A percentile compares a stretch with the other conserved stretches of the same genome.
Conservation (phyloP, 163 green algal species). For the Scenedesmus sp. region DNA sequence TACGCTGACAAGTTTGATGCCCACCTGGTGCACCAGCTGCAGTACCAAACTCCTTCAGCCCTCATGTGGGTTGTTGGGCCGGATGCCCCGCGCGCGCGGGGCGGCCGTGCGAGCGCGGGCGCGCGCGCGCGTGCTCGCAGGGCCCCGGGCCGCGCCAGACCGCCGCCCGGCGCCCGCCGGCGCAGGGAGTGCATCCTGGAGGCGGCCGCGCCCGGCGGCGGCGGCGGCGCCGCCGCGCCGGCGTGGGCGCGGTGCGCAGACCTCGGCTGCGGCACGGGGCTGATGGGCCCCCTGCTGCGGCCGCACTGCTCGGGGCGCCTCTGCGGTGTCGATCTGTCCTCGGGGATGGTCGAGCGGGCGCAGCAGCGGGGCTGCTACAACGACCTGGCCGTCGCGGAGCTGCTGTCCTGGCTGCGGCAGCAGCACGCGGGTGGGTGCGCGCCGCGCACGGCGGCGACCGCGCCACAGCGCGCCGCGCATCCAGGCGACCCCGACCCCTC, state of each 20-base stretch:
- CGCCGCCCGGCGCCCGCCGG: too few relatives aligned
- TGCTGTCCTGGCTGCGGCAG: conserved; percentile 44
- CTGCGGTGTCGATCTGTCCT: conserved; percentile 50
- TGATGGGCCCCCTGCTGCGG: conserved; percentile 67
- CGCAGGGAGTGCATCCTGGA: conserved; percentile 4
- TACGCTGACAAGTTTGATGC: conserved; percentile 70
- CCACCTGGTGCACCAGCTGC: conserved; percentile 63
- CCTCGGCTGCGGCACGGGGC: conserved; percentile 69
- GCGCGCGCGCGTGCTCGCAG: too few relatives aligned
- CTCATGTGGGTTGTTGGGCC: conserved; percentile 55
- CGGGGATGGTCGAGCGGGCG: conserved; percentile 64
- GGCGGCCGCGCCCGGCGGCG: neutral
- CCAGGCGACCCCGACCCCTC: too few relatives aligned
- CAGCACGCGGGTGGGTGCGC: too few relatives aligned
- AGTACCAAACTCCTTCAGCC: conserved; percentile 57
- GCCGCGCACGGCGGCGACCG: too few relatives aligned
- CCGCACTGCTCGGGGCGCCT: conserved; percentile 55
- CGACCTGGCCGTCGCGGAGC: conserved; percentile 55
- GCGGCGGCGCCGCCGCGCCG: neutral
- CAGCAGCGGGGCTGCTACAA: conserved; percentile 56
- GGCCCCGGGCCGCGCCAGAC: too few relatives aligned
- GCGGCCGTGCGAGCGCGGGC: too few relatives aligned
- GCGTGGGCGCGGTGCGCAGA: conserved; percentile 52
- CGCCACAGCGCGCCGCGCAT: too few relatives aligned
- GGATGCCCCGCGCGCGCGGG: too few relatives aligned